Evolutionary conservation across 108 stramenopile species (phyloP).

Genomic region (Fistulifera solaris): DNA sequence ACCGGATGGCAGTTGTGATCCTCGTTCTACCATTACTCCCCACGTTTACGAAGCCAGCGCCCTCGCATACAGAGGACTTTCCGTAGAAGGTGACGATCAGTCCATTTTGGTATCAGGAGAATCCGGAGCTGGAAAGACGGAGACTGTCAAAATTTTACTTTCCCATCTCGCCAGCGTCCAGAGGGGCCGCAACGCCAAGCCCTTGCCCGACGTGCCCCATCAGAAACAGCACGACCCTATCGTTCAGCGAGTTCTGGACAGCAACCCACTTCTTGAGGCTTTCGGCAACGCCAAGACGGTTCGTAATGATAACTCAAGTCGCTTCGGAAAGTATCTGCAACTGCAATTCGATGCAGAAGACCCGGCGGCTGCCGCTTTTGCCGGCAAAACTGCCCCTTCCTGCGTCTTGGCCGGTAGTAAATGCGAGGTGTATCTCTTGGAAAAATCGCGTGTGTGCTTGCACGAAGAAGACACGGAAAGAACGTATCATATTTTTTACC

Average conservation of each 20-base stretch:
- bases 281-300: conserved; percentile 89
- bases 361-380: conserved; percentile 19
- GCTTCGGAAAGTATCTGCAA: conserved; percentile 86
- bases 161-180: conserved; percentile 81
- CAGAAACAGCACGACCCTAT: conserved; percentile 17
- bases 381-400: conserved; percentile 33
- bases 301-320: conserved; percentile 79
- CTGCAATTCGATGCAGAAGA: conserved; percentile 70
- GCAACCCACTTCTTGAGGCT: conserved; percentile 83
- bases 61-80: conserved; percentile 63
- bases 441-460: conserved; percentile 91
- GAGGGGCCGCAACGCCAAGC: conserved; percentile 12
- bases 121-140: conserved; percentile 91
- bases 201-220: not conserved
- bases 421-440: conserved; percentile 90
- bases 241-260: conserved; percentile 75
- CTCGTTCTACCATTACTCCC: conserved; percentile 31
- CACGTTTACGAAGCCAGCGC: conserved; percentile 79
- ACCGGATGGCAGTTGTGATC: conserved; percentile 18
- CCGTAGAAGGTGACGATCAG: conserved; percentile 59
- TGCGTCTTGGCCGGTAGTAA: conserved; percentile 68
- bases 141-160: conserved; percentile 89
- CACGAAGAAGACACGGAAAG: conserved; percentile 90
- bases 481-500: conserved; percentile 99
- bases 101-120: conserved; percentile 87